Base-by-base conservation (phyloP, 2,329 filamentous ascomycete genomes). In the Graphilbum sp. region DNA sequence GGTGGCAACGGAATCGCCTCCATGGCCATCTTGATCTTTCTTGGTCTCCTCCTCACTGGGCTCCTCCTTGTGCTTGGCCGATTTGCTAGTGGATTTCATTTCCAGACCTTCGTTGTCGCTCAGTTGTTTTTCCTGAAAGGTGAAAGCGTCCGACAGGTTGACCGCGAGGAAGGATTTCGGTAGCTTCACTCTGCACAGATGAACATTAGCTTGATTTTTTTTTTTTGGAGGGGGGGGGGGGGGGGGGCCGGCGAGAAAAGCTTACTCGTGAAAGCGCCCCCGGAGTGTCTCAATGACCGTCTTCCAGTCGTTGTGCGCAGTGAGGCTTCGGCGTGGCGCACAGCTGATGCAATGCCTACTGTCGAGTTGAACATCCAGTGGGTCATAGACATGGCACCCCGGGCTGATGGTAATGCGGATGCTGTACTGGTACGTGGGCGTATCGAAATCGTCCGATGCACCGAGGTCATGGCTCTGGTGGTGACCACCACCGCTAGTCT, bases 361-460 rank as follows among this genome's bases (percentile, higher is more conserved):
- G 57, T 98, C 90, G 21, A 98, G 74, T 62, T 94, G 86, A 47
- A 98, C 87, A 54, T 98, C 88, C 21, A 98, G 68, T 5, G 90
- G 90, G 57, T 96, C 90, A 55, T 88, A 93, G 12, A 92, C 87
- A 58, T 98, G 90, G 52, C 88, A 96, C 11, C 90, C 90, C 2
- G 92, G 90, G 47, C 81, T 90, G 52, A 98, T 86, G 21, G 84
- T 90, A 54, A 98, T 95, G 42, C 88, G 80, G 54, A 98, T 98
- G 52, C 80, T 90, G 60, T 98, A 98, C 39, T 86, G 83, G 59
- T 88, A 95, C 2, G 75, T 77, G 58, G 17, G 58, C 54, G 13
- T 15, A 12, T 19, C 48, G 42, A 49, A 49, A 23, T 53, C 48
- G 52, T 67, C 54, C 42, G 54, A 49, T 17, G 5, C 16, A n/a